Evolutionary conservation across 2,329 filamentous ascomycete genomes (phyloP), one percentile per base, ranked within the genome.

Genomic region (Pestalotiopsis sp.): DNA sequence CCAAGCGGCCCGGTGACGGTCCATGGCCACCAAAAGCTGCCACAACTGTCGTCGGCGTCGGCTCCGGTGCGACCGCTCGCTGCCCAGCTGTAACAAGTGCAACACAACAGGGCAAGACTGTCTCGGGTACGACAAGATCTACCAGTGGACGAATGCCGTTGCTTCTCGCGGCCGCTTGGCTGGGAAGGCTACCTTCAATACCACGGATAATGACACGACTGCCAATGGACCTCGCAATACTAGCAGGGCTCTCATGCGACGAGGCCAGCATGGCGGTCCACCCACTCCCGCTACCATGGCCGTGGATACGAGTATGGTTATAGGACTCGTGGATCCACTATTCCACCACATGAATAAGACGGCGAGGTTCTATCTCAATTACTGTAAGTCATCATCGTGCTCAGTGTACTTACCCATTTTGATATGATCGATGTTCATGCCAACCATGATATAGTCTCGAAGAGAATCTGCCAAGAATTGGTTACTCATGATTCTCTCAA

Each of bases 11-110:
- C 45, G 62, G 56, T 70, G 59, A 71, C 75, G 73, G 68, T 70
- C 62, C 45, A 52, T 52, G 45, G 72, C 75, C 59, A 72, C 76
- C 76, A 85, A 83, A 74, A 75, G 85, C 70, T 91, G 89, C 77
- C 87, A 90, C 78, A 90, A 89, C 79, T 91, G 89, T 78, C 87
- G 88, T 69, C 85, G 84, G 68, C 85, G 84, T 75, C 85, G 89
- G 72, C 84, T 88, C 76, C 87, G 88, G 74, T 91, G 89, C 78
- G 89, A 91, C 78, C 83, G 86, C 69, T 90, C 88, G 41, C 79
- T 85, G 64, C 89, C 89, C 31, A 82, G 79, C 69, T 91, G 89
- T 77, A 83, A 86, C 73, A 91, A 90, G 80, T 91, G 89, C 77
- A 78, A 81, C 67, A 82, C 80, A 73, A 81, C 84, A 57, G 87